Conservation (phyloP, 164 flowering plant genomes). For the Annona cherimola region DNA sequence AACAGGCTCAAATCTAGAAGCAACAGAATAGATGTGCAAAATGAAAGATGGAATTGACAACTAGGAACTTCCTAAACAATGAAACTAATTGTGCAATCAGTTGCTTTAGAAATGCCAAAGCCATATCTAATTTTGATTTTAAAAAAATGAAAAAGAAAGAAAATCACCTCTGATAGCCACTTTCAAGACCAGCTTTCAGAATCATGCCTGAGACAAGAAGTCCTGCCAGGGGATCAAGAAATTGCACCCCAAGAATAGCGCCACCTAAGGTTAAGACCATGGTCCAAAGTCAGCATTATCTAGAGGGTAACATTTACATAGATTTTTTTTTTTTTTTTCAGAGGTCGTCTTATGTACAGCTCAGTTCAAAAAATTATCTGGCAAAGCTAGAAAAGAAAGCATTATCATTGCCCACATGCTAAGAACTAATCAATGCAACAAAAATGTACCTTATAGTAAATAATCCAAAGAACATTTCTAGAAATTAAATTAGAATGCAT, state of each 20-base stretch:
- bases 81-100: background rate
- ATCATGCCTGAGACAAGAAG: conserved; percentile 91
- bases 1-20: background rate
- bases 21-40: background rate
- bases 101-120: background rate
- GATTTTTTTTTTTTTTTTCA: background rate
- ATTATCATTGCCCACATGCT: background rate
- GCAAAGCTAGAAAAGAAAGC: background rate
- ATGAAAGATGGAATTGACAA: background rate
- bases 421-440: background rate
- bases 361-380: background rate
- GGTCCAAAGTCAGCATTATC: conserved; percentile 10
- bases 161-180: conserved; percentile 78
- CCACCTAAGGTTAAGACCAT: conserved; percentile 54
- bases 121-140: background rate
- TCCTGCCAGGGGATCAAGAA: conserved; percentile 96
- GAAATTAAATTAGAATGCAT: background rate
- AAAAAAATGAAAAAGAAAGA: background rate
- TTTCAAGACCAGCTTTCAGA: conserved; percentile 83
- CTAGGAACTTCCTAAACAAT: background rate
- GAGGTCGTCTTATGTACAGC: background rate
- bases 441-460: background rate
- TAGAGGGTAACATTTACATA: background rate
- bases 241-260: conserved; percentile 75
- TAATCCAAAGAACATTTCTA: background rate